Evolutionary conservation across 192 early-diverging fungal genomes (phyloP).

Genomic region (Powellomyces hirtus): DNA sequence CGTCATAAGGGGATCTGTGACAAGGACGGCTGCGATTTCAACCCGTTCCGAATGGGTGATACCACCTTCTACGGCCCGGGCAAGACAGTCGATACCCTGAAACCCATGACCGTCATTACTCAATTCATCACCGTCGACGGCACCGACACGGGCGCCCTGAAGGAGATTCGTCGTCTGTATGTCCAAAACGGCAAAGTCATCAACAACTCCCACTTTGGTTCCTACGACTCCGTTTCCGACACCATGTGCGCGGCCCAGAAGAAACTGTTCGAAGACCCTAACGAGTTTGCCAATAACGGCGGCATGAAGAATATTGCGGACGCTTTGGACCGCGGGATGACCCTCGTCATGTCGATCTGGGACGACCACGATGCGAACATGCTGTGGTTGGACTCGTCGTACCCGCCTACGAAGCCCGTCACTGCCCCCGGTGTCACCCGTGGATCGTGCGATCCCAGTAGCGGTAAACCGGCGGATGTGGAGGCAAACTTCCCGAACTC

Average conservation of each 20-base stretch:
- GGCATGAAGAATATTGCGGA: conserved; percentile 37
- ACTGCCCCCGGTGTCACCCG: conserved; percentile 25
- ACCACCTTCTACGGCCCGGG: conserved; percentile 38
- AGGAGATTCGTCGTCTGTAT: conserved; percentile 34
- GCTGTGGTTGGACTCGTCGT: conserved; percentile 42
- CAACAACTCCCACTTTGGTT: conserved; percentile 13
- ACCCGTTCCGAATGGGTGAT: conserved; percentile 36
- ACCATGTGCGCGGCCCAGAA: conserved; percentile 25
- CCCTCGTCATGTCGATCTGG: conserved; percentile 36
- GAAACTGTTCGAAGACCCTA: conserved; percentile 31
- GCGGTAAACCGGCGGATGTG: conserved; percentile 10
- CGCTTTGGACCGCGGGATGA: conserved; percentile 29
- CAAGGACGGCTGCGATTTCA: conserved; percentile 45
- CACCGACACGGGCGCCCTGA: conserved; percentile 33
- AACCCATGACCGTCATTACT: conserved; percentile 42
- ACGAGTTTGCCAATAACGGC: conserved; percentile 24
- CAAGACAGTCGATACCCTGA: conserved; percentile 34
- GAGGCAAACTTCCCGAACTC: conserved; percentile 8
- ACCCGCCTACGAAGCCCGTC: conserved; percentile 11
- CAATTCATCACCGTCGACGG: conserved; percentile 40
- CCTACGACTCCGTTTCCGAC: conserved; percentile 31
- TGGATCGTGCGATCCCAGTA: conserved; percentile 25
- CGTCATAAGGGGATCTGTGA: conserved; percentile 33
- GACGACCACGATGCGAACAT: conserved; percentile 33
- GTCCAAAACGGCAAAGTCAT: conserved; percentile 33